Evolutionary conservation across 371 early-diverging fungal species (phyloP), one percentile per base, ranked within the genome.

Genomic region (Mucor velutinosus): DNA sequence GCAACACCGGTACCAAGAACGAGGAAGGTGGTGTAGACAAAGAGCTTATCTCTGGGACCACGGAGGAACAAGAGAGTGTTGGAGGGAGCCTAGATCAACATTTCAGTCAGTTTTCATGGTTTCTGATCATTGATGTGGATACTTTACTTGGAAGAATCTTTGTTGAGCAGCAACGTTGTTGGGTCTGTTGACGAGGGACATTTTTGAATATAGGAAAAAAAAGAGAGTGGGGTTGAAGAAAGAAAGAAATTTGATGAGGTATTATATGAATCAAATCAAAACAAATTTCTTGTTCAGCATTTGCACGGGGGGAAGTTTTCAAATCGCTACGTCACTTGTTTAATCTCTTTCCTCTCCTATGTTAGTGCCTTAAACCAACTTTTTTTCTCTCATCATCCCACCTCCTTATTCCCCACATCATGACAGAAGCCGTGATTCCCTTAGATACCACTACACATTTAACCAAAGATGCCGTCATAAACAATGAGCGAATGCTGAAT

Each of bases 141-240:
- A 33, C 35, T 51, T 62, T 76, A 89, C 90, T 86, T 92, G 92
- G 86, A 84, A 92, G 72, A 79, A 85, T 71, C 88, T 85, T 81
- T 92, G 92, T 64, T 89, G 79, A 63, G 87, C 88, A 60, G 85
- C 80, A 64, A 90, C 76, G 73, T 71, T 76, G 84, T 88, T 88
- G 70, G 86, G 86, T 75, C 84, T 87, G 87, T 87, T 84, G 73
- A 85, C 70, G 72, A 84, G 78, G 58, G 85, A 86, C 85, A 83
- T 84, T 56, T 62, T 53, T 25, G 23, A 21, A 43, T 23, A 57
- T 43, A 41, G 29, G 55, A 29, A 55, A 17, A 25, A 30, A 62
- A 59, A 39, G 43, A 65, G 65, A 65, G 65, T 58, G 30, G 65
- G 58, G 65, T 65, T 45, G 17, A 21, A 65, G 58, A 41, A 33